Evolutionary conservation across 1,139 yeast genomes (phyloP), one percentile per base, ranked within the genome.

Genomic region (Candida glucosophila): DNA sequence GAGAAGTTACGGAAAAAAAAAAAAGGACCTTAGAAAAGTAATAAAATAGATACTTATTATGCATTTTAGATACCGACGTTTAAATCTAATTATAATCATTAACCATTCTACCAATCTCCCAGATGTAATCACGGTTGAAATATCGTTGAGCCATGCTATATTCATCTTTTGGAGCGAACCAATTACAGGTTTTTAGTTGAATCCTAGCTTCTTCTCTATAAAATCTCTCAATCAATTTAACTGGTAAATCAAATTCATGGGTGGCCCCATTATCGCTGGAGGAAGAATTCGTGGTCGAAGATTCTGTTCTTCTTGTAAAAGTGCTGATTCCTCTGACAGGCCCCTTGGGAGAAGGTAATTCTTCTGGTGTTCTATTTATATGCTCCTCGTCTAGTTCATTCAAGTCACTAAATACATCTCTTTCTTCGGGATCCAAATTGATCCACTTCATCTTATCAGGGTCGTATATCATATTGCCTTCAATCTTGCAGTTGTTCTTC

Each of bases 391-490:
- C 20, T 12, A 24, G 22, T 32, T 62, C 70, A 2, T 73, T 76
- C 18, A 74, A 47, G 9, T 66, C 75, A 12, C 56, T 63, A 39
- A 76, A 73, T 4, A 77, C 72, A 32, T 72, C 75, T 14, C 54
- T 61, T 12, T 62, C 65, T 17, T 52, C 60, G 7, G 41, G 42
- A 10, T 39, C 34, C 18, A 47, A 46, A 30, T 58, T 64, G 6
- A 70, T 52, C 80, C 85, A 77, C 34, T 71, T 57, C 46, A 76
- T 50, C 29, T 68, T 67, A 14, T 62, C 66, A 4, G 72, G 66
- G 40, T 77, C 82, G 43, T 73, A 77, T 22, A 65, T 60, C 85
- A 77, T 77, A 32, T 71, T 67, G 3, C 66, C 64, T 19, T 37
- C 33, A 6, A 31, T 36, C 22, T 41, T 40, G 10, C 38, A 41